Base-by-base conservation (phyloP, 1,284 basidiomycete genomes). In the Cutaneotrichosporon sp. region DNA sequence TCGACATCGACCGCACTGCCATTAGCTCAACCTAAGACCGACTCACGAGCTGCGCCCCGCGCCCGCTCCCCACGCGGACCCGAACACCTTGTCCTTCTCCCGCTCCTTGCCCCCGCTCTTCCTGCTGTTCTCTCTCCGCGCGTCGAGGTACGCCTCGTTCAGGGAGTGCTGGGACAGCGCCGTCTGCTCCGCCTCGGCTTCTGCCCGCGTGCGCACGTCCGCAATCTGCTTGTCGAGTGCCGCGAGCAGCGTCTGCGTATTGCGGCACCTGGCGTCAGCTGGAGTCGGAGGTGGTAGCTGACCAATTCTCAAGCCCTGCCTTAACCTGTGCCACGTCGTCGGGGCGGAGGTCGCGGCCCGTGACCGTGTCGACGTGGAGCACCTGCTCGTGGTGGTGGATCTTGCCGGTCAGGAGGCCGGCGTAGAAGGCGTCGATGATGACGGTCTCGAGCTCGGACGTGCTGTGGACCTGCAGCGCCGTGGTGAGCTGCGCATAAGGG, bases 391-490 rank as follows among this genome's bases (percentile, higher is more conserved):
- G 88, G 75, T 97, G 92, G 72, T 97, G 89, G 45, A 98, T 84
- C 64, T 89, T 91, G 11, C 90, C 93, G 39, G 83, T 82, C 34
- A 97, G 79, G 43, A 97, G 78, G 63, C 88, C 87, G 33, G 88
- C 83, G 71, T 97, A 97, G 68, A 97, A 90, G 9, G 86, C 85
- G 64, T 97, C 92, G 70, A 98, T 97, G 70, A 97, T 87, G 59
- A 96, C 81, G 71, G 97, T 92, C 71, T 97, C 94, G 4, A 97
- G 82, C 59, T 88, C 87, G 46, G 90, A 84, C 49, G 90, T 83
- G 2, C 81, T 84, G 3, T 81, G 78, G 68, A 91, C 80, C 42
- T 88, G 80, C 17, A 97, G 81, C 2, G 49, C 34, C 4, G 48
- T 22, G 14, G 61, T 33, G 19, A 73, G 46, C 17, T 59, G 46